Evolutionary conservation across 805 yeast species (phyloP), one percentile per base, ranked within the genome.

Genomic region (Yarrowia deformans): DNA sequence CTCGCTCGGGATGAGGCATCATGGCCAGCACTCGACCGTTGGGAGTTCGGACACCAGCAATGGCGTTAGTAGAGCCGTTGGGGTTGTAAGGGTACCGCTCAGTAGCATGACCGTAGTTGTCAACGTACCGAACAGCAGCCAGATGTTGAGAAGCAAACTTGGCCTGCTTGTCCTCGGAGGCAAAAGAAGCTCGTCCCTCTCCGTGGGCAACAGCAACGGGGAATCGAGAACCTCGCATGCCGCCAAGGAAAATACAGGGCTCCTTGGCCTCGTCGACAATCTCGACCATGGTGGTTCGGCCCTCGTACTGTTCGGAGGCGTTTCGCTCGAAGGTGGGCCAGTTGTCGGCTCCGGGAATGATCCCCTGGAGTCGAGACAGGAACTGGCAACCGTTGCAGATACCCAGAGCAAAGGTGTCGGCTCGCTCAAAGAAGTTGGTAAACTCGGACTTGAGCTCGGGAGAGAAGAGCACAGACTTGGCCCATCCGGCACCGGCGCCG

Each of bases 1-100:
- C 95, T 82, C 99, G 91, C 81, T 95, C 99, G 32, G 99, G 99
- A 79, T 95, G 99, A 58, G 99, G 99, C 99, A 95, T 95, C 93
- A 95, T 87, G 5, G 98, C 98, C 75, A 95, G 83, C 3, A 95
- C 98, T 79, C 99, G 88, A 72, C 98, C 98, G 77, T 91, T 92
- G 67, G 92, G 91, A 68, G 93, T 87, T 72, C 89, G 84, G 69
- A 95, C 87, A 83, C 98, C 99, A 46, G 97, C 90, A 74, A 95
- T 91, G 80, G 97, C 98, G 69, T 85, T 86, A 52, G 95, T 91
- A 14, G 98, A 91, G 54, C 99, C 99, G 80, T 95, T 95, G 69
- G 99, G 98, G 84, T 95, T 95, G 83, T 83, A 90, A 72, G 99
- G 99, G 77, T 90, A 95, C 76, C 83, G 85, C 77, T 87, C 90